phyloP scores from a whole-genome alignment of 352 stramenopile genomes.

The Phytophthora europaea region DNA sequence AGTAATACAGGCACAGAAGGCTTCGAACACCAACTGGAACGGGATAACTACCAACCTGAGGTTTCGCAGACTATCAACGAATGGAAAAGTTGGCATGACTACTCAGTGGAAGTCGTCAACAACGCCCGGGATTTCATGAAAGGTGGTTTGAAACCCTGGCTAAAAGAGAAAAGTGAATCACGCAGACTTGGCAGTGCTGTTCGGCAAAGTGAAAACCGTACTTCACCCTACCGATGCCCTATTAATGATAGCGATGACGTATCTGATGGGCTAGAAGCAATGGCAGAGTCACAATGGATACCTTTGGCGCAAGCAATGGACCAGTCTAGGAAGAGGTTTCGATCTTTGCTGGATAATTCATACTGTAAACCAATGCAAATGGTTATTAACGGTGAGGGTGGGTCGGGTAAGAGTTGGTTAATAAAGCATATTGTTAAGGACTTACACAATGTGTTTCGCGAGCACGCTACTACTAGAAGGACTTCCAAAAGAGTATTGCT shows the following conservation, averaged over 20 bases:
- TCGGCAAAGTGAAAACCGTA: neutral
- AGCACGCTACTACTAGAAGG: neutral
- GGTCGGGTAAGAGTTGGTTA: too few relatives aligned
- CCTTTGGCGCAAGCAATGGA: slow-evolving; percentile 4
- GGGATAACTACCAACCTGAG: neutral
- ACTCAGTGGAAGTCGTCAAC: neutral
- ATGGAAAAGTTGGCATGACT: slow-evolving; percentile 7
- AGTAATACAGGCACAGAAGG: slow-evolving; percentile 3
- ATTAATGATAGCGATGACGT: slow-evolving; percentile 5
- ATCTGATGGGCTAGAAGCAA: neutral
- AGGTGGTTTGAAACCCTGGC: neutral
- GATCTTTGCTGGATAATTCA: neutral
- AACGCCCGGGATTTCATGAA: slow-evolving; percentile 6
- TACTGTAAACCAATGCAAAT: too few relatives aligned
- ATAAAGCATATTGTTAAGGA: neutral
- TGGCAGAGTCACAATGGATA: slow-evolving; percentile 9
- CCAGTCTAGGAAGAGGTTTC: slow-evolving; percentile 1
- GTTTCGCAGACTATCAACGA: neutral
- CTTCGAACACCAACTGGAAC: neutral
- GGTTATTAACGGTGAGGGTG: neutral
- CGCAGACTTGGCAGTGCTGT: neutral
- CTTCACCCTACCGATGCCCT: neutral
- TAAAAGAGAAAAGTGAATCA: neutral
- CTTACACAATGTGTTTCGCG: slow-evolving; percentile 3
- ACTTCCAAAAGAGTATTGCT: slow-evolving; percentile 2